Conservation (phyloP, 2,329 filamentous ascomycete genomes). For the Mariannaea elegans region DNA sequence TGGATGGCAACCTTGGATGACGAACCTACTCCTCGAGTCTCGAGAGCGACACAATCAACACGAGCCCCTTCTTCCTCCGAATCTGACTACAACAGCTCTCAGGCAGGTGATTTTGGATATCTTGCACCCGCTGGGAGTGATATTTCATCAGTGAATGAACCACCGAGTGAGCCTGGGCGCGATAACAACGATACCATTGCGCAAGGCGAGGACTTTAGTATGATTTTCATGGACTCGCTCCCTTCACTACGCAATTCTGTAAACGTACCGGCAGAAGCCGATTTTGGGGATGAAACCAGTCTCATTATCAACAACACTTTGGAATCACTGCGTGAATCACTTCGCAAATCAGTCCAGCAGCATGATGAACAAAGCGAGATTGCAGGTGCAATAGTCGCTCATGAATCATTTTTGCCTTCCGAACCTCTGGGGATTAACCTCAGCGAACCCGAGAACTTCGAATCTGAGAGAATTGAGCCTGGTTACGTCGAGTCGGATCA, state of each 20-base stretch:
- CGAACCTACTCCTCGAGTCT: slow-evolving; percentile 47
- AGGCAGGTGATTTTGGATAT: slow-evolving; percentile 41
- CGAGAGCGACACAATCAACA: slow-evolving; percentile 21
- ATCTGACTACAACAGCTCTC: slow-evolving; percentile 25
- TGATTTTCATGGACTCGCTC: slow-evolving; percentile 66
- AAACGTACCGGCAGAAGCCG: slow-evolving; percentile 48
- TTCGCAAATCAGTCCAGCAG: slow-evolving; percentile 25
- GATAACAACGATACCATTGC: slow-evolving; percentile 53
- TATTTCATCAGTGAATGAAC: slow-evolving; percentile 46
- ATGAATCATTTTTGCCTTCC: slow-evolving; percentile 11
- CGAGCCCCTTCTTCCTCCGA: slow-evolving; percentile 25
- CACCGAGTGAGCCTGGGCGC: slow-evolving; percentile 31
- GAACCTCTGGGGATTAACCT: slow-evolving; percentile 1
- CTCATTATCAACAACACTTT: slow-evolving; percentile 65
- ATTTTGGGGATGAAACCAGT: slow-evolving; percentile 65
- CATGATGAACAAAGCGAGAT: slow-evolving; percentile 22
- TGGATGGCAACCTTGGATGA: slow-evolving; percentile 56
- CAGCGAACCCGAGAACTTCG: neutral
- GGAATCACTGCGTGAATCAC: slow-evolving; percentile 56
- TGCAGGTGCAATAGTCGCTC: slow-evolving; percentile 11
- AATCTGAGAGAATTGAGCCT: neutral
- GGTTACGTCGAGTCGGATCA: neutral
- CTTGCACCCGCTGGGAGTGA: slow-evolving; percentile 45
- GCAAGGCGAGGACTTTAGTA: slow-evolving; percentile 66
- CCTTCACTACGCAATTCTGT: slow-evolving; percentile 53